Evolutionary conservation across 2,329 filamentous ascomycete species (phyloP).

Genomic region (Monosporascus sp.): DNA sequence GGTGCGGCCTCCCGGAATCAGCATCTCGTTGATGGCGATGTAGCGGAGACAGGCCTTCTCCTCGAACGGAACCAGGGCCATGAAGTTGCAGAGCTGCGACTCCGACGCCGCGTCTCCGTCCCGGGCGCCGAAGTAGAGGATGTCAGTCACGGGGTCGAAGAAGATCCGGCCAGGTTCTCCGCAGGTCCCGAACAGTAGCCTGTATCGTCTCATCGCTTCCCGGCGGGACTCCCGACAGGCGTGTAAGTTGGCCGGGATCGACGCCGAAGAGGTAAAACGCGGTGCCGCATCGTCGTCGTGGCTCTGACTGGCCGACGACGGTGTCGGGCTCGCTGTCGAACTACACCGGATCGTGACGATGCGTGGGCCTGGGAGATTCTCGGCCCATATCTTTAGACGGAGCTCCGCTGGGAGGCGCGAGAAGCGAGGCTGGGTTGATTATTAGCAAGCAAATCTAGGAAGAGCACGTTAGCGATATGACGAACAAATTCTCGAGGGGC

Average conservation of each 20-base stretch:
- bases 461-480: background rate
- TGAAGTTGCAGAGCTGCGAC: conserved; percentile 38
- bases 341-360: conserved; percentile 39
- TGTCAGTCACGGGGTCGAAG: conserved; percentile 35
- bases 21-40: conserved; percentile 39
- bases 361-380: conserved; percentile 36
- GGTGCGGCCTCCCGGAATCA: conserved; percentile 27
- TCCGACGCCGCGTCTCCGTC: conserved; percentile 40
- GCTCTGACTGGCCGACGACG: background rate
- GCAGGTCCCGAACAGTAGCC: conserved; percentile 35
- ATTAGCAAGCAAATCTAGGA: background rate
- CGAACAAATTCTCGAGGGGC: conserved; percentile 12
- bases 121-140: conserved; percentile 43
- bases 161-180: conserved; percentile 35
- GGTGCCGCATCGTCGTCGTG: background rate
- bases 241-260: conserved; percentile 39
- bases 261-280: conserved; percentile 34
- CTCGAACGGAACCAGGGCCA: conserved; percentile 34
- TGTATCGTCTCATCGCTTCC: conserved; percentile 37
- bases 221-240: conserved; percentile 40
- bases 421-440: conserved; percentile 32
- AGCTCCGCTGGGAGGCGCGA: conserved; percentile 39
- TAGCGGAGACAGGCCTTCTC: conserved; percentile 36
- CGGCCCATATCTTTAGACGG: conserved; percentile 42
- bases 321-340: conserved; percentile 16